These are phyloP conservation scores for Bipolaris oryzae DNA, from an alignment of 2,329 filamentous ascomycete species.

Conservation along the genomic window DNA sequence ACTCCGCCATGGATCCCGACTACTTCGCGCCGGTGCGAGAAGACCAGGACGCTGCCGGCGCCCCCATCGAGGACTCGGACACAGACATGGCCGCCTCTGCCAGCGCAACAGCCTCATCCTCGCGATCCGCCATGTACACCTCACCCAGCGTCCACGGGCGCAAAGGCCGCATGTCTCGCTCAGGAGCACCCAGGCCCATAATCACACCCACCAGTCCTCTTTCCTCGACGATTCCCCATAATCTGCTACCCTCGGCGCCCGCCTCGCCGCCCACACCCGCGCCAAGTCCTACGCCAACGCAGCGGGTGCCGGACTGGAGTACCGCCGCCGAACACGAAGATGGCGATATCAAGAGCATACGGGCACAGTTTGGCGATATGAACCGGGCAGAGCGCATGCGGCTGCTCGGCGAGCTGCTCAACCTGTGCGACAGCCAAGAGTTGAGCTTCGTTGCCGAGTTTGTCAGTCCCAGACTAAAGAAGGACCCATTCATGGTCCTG, in stretches of 20 bases:
- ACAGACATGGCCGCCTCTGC: slow-evolving; percentile 46
- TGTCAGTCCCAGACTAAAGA: slow-evolving; percentile 91
- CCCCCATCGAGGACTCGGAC: slow-evolving; percentile 41
- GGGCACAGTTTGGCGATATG: slow-evolving; percentile 79
- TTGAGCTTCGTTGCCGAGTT: slow-evolving; percentile 96
- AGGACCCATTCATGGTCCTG: slow-evolving; percentile 90
- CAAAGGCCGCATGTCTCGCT: slow-evolving; percentile 51
- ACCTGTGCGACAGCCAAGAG: slow-evolving; percentile 92
- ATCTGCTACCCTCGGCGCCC: slow-evolving; percentile 67
- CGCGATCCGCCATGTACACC: slow-evolving; percentile 42
- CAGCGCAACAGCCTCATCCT: slow-evolving; percentile 40
- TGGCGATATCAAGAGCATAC: slow-evolving; percentile 77
- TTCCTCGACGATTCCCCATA: slow-evolving; percentile 60
- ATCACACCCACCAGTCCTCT: slow-evolving; percentile 59
- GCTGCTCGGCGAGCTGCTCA: slow-evolving; percentile 84
- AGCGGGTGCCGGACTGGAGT: slow-evolving; percentile 74
- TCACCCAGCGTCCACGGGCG: slow-evolving; percentile 44
- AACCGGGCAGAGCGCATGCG: slow-evolving; percentile 77
- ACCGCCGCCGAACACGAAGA: slow-evolving; percentile 81
- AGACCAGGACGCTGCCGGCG: slow-evolving; percentile 25
- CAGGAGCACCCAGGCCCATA: slow-evolving; percentile 53
- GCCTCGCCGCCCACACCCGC: slow-evolving; percentile 71
- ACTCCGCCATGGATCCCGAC: slow-evolving; percentile 40
- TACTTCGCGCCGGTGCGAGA: slow-evolving; percentile 37
- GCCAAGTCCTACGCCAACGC: slow-evolving; percentile 68